Percentiles rank a stretch among this genome's conserved stretches.
Conservation (phyloP, 306 rosid genomes). For the Fragaria ananassa region DNA sequence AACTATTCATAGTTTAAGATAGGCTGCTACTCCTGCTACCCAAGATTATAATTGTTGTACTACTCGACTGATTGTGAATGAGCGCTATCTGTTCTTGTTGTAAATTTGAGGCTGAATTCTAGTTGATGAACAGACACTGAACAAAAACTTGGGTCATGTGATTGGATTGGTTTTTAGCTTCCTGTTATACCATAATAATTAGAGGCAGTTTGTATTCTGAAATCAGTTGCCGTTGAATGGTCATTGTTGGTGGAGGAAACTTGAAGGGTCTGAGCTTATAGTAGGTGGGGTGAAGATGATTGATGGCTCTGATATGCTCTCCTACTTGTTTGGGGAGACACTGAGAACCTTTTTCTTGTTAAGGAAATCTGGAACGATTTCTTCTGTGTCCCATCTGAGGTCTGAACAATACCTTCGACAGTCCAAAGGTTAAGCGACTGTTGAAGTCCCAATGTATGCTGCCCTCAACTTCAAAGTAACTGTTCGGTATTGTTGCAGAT, state of each 20-base stretch:
- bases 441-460: not conserved
- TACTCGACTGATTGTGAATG: not conserved
- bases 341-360: not conserved
- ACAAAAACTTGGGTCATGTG: not conserved
- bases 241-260: not conserved
- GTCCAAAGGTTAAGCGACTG: not conserved
- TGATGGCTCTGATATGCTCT: not conserved
- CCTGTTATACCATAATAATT: not conserved
- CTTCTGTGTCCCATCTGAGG: not conserved
- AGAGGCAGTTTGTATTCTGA: not conserved
- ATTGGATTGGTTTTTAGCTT: not conserved
- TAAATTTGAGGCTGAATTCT: not conserved
- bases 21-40: not conserved
- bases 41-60: constrained; percentile 1
- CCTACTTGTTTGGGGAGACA: not conserved
- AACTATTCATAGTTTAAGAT: not conserved
- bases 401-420: not conserved
- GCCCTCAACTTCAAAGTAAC: not conserved
- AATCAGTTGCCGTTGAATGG: not conserved
- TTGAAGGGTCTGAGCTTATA: not conserved
- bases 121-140: constrained; percentile 1
- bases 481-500: not conserved
- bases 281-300: not conserved
- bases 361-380: not conserved
- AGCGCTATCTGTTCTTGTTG: not conserved